Evolutionary conservation across 805 yeast genomes (phyloP), one percentile per base, ranked within the genome.

Genomic region (Suhomyces canberraensis): DNA sequence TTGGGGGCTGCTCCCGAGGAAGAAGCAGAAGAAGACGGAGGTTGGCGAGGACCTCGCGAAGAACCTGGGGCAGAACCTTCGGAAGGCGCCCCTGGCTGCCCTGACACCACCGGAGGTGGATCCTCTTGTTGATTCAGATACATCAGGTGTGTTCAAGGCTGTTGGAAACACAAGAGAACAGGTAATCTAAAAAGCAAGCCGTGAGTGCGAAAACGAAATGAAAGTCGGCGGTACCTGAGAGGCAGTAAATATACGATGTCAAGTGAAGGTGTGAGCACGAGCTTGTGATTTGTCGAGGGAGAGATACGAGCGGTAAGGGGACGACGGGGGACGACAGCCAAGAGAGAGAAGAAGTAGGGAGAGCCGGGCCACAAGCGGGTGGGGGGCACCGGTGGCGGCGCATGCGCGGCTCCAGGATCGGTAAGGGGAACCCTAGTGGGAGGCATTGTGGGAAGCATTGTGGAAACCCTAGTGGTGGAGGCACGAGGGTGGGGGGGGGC

Each of bases 211-310:
- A 15, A 19, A 19, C 15, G 9, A n/a, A n/a, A 19, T 21, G 17
- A 31, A 32, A 25, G 29, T 16, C 24, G 35, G 11, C 24, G 28
- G 35, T 32, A 25, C 35, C 35, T 32, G 35, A 32, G 35, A 18
- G 33, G 33, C 33, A 32, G 35, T 32, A 32, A 32, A 32, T 32
- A 21, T 32, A 32, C 35, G 35, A 32, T 32, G 35, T 8, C 29
- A 21, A 25, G 21, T 13, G 35, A 11, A n/a, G 29, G 29, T 32
- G 26, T 11, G 9, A 16, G n/a, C n/a, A n/a, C n/a, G n/a, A n/a
- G n/a, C n/a, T n/a, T n/a, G 24, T 29, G 11, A 16, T 28, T 13
- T 26, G 29, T 11, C 5, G 29, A 13, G 29, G 6, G 11, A 24
- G 26, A n/a, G 26, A n/a, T 8, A 6, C 13, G 26, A n/a, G 16